Evolutionary conservation across 768 basidiomycete species (phyloP), one percentile per base, ranked within the genome.

Genomic region (Podaxis sp.): DNA sequence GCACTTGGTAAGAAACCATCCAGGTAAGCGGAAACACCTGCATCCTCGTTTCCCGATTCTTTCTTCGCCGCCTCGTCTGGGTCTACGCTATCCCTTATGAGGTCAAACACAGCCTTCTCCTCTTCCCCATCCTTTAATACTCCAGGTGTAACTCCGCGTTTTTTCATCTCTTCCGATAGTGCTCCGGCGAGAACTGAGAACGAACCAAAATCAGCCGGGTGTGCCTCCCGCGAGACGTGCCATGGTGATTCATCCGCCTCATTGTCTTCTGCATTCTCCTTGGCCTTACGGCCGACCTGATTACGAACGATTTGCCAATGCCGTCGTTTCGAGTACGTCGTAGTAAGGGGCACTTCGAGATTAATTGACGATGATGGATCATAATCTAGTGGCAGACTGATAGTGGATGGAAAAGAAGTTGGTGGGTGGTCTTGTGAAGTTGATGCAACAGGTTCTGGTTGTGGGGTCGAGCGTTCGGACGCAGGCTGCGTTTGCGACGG

Each of bases 291-390:
- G 4, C 76, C 71, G 1, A 79, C 75, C 0, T 80, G 73, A 62
- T 81, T 86, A 24, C 88, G 85, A 11, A 73, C 66, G 46, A 91
- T 75, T 3, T 76, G 78, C 89, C 89, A 91, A 68, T 90, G 86
- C 11, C 82, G 80, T 56, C 83, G 78, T 60, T 80, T 73, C 22
- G 74, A 67, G 15, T 62, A 56, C 69, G 62, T 37, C 66, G 65
- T 61, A 40, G 61, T 22, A 26, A 60, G 36, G 48, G 40, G 33
- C 38, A 54, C 49, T 67, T 59, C 64, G 58, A 52, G 64, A 58
- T 15, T 60, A 68, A 70, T 30, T 69, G 70, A 26, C 66, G 59
- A 36, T 60, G 57, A 57, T 38, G 68, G 67, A 3, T 64, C 62
- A 52, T 74, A 69, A 56, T 71, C 67, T 20, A 67, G 68, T 8